These are phyloP conservation scores for Sclerotinia sclerotiorum DNA, from an alignment of 2,329 filamentous ascomycete genomes.

Conservation along the genomic window DNA sequence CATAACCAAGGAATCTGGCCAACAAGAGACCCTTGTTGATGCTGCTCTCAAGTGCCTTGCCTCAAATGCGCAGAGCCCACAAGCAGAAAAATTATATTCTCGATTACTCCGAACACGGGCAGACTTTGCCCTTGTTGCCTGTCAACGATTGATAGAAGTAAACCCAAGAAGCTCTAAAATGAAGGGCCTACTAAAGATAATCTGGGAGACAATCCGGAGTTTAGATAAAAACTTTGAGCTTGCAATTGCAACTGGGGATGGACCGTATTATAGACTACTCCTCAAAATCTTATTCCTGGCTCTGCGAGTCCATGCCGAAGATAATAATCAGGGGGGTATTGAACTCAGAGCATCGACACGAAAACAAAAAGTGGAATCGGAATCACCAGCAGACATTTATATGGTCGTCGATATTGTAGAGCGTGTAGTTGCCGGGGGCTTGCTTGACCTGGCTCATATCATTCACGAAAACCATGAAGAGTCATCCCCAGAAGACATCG, in stretches of 20 bases:
- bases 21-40: constrained; percentile 48
- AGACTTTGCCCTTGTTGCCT: constrained; percentile 76
- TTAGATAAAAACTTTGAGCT: constrained; percentile 58
- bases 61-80: constrained; percentile 70
- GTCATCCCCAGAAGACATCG: constrained; percentile 76
- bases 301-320: constrained; percentile 60
- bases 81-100: constrained; percentile 79
- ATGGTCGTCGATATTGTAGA: constrained; percentile 71
- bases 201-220: constrained; percentile 61
- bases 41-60: constrained; percentile 76
- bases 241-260: constrained; percentile 56
- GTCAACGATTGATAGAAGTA: constrained; percentile 71
- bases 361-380: constrained; percentile 24
- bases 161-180: constrained; percentile 52
- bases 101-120: constrained; percentile 73
- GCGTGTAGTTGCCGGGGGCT: constrained; percentile 75
- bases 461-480: constrained; percentile 72
- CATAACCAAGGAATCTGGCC: constrained; percentile 38
- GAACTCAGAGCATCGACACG: constrained; percentile 32
- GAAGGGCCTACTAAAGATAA: constrained; percentile 53
- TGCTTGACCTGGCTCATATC: constrained; percentile 75
- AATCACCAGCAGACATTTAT: constrained; percentile 41
- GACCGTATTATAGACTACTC: constrained; percentile 76
- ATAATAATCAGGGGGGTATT: constrained; percentile 23
- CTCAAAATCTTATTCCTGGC: constrained; percentile 83